Evolutionary conservation across 2,329 filamentous ascomycete genomes (phyloP).

Genomic region (Coniella vitis): DNA sequence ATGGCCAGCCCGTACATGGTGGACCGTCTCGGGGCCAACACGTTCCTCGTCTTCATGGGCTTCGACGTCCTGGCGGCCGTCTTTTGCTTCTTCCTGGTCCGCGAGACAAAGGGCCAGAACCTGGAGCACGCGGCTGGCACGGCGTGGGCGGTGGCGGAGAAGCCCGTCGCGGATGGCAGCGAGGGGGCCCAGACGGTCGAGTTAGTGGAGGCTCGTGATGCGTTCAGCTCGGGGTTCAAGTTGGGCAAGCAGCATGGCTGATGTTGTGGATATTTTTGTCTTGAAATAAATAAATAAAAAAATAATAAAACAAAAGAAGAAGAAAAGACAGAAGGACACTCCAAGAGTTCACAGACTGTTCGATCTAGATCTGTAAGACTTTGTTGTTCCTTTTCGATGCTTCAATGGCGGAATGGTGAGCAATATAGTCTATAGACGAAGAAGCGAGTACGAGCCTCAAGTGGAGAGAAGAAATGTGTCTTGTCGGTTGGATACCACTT

Average conservation of each 20-base stretch:
- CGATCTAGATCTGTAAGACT: too few relatives aligned
- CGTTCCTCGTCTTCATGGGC: slow-evolving; percentile 11
- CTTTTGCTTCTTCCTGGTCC: slow-evolving; percentile 8
- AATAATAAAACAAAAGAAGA: not conserved
- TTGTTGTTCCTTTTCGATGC: too few relatives aligned
- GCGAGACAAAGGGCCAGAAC: slow-evolving; percentile 10
- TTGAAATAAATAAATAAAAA: not conserved
- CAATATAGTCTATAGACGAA: too few relatives aligned
- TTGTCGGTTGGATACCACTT: too few relatives aligned
- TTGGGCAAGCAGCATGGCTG: slow-evolving; percentile 1
- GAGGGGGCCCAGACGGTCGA: slow-evolving; percentile 2
- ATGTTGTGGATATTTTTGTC: not conserved
- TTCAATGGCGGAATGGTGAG: too few relatives aligned
- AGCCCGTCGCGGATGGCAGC: not conserved
- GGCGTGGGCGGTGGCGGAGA: slow-evolving; percentile 4
- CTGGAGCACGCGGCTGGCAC: slow-evolving; percentile 7
- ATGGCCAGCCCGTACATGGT: slow-evolving; percentile 10
- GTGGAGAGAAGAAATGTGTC: too few relatives aligned
- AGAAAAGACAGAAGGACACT: too few relatives aligned
- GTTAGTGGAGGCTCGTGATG: slow-evolving; percentile 2
- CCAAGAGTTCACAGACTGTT: too few relatives aligned
- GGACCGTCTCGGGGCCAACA: slow-evolving; percentile 5
- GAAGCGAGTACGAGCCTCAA: too few relatives aligned
- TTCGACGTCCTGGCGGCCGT: slow-evolving; percentile 7
- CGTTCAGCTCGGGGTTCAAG: not conserved